These are phyloP conservation scores for Chamaecrista fasciculata DNA, from an alignment of 306 rosid genomes.

Conservation along the genomic window DNA sequence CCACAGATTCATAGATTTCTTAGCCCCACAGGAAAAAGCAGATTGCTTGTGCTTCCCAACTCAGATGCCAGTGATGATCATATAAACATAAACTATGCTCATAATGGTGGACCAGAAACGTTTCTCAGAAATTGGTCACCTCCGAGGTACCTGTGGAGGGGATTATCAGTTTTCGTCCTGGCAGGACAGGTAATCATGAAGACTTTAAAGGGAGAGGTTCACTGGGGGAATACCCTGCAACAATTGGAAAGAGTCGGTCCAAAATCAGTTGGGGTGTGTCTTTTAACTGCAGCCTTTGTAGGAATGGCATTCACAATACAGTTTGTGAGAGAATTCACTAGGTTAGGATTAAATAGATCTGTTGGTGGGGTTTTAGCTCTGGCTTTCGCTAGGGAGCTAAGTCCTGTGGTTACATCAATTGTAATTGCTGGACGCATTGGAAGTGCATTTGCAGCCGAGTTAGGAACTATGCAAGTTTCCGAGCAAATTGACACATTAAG, in stretches of 20 bases:
- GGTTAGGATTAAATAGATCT: conserved; percentile 86
- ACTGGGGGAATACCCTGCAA: conserved; percentile 87
- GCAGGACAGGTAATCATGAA: conserved; percentile 84
- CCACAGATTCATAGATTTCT: conserved; percentile 32
- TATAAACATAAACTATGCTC: conserved; percentile 55
- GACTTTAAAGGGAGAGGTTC: conserved; percentile 68
- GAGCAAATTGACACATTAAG: conserved; percentile 91
- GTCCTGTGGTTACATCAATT: conserved; percentile 90
- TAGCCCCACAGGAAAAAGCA: conserved; percentile 27
- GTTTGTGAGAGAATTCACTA: conserved; percentile 90
- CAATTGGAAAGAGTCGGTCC: conserved; percentile 96
- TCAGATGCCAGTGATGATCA: conserved; percentile 57
- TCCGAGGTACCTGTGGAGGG: conserved; percentile 89
- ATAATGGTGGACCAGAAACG: conserved; percentile 32
- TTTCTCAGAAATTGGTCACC: conserved; percentile 76
- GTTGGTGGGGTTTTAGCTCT: conserved; percentile 94
- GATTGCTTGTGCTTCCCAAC: conserved; percentile 52
- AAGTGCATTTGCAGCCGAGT: conserved; percentile 94
- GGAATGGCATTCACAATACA: conserved; percentile 98
- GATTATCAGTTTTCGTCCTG: conserved; percentile 66
- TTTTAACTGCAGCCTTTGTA: conserved; percentile 85
- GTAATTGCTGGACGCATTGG: conserved; percentile 96
- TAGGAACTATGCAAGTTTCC: conserved; percentile 99
- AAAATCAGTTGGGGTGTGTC: conserved; percentile 86
- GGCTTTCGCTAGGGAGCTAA: conserved; percentile 95